Conservation (phyloP, 108 stramenopile genomes). For the Asterionellopsis glacialis region DNA sequence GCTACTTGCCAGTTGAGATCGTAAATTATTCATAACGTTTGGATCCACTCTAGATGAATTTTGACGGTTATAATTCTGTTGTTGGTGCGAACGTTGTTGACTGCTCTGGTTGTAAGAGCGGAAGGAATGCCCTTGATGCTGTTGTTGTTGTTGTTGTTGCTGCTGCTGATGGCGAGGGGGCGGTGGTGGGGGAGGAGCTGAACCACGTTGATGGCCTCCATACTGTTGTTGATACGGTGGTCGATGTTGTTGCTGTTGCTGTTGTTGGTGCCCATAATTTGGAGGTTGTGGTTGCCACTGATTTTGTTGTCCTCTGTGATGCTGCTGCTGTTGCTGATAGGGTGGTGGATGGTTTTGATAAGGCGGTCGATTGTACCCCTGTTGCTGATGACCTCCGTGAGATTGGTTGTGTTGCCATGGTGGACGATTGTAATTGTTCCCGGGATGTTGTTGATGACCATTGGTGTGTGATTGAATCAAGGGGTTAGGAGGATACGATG, state of each 20-base stretch:
- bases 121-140: constrained; percentile 11
- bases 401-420: constrained; percentile 6
- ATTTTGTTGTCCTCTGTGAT: constrained; percentile 18
- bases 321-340: constrained; percentile 25
- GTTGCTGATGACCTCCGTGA: constrained; percentile 28
- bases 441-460: neutral
- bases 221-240: constrained; percentile 16
- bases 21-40: constrained; percentile 63
- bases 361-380: constrained; percentile 14
- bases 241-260: constrained; percentile 21
- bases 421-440: neutral
- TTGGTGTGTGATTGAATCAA: constrained; percentile 19
- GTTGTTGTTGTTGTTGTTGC: constrained; percentile 26
- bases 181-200: neutral
- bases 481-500: constrained; percentile 7
- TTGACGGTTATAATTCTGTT: constrained; percentile 4
- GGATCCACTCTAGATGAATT: neutral
- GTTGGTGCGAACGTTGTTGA: no score
- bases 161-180: constrained; percentile 6
- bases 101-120: constrained; percentile 4
- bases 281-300: constrained; percentile 2
- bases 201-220: constrained; percentile 8
- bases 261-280: constrained; percentile 19
- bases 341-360: constrained; percentile 29
- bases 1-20: constrained; percentile 78